These are phyloP conservation scores for Alnus rubra DNA, from an alignment of 306 rosid genomes.

Conservation along the genomic window DNA sequence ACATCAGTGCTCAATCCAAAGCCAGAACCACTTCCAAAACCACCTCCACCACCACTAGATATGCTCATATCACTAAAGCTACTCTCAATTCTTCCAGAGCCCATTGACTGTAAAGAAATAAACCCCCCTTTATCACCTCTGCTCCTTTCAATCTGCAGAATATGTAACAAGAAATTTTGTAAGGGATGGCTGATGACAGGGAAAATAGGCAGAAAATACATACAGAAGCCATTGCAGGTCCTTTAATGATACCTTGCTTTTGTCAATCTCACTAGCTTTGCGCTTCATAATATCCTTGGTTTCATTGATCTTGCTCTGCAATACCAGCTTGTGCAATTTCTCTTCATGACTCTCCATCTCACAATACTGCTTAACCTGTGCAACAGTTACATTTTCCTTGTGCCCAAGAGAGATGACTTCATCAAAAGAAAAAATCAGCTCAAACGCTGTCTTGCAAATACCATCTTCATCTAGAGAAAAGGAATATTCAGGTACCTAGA, in stretches of 20 bases:
- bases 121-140: constrained; percentile 91
- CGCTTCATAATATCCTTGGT: constrained; percentile 97
- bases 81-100: constrained; percentile 88
- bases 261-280: constrained; percentile 97
- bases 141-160: constrained; percentile 80
- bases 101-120: constrained; percentile 78
- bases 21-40: constrained; percentile 87
- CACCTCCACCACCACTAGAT: constrained; percentile 75
- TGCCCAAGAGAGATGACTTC: constrained; percentile 96
- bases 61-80: constrained; percentile 75
- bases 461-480: constrained; percentile 93
- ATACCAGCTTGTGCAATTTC: constrained; percentile 88
- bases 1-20: constrained; percentile 69
- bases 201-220: constrained; percentile 1
- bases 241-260: constrained; percentile 78
- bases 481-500: constrained; percentile 91
- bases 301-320: constrained; percentile 94
- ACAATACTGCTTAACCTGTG: constrained; percentile 91
- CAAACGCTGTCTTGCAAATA: constrained; percentile 79
- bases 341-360: constrained; percentile 99
- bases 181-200: constrained; percentile 10
- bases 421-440: constrained; percentile 93
- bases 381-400: constrained; percentile 83
- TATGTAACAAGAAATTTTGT: constrained; percentile 5
- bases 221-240: constrained; percentile 11